Evolutionary conservation across 2,329 filamentous ascomycete genomes (phyloP), one percentile per base, ranked within the genome.

Genomic region (Penicillium concentricum): DNA sequence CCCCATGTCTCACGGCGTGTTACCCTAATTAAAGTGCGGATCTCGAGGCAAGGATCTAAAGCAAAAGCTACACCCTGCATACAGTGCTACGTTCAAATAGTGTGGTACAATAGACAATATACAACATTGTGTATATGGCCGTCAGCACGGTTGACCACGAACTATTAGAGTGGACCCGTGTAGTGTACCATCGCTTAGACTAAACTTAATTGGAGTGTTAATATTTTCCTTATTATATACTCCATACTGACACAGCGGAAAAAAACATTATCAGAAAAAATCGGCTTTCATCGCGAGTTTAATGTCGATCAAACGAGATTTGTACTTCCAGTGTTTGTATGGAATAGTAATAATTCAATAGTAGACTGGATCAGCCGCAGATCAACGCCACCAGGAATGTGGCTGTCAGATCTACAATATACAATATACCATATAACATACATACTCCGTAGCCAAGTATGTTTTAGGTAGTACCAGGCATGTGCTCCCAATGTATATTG

Each of bases 101-200:
- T 18, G 26, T 32, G n/a, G 9, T 32, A n/a, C 13, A 34, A 26
- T 34, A 37, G 20, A 51, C 5, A 2, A 28, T 16, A 18, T 13
- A 9, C 30, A 34, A 12, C 5, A 35, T 32, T 32, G 30, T 35
- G 15, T 35, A 16, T 50, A 58, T 62, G 48, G 57, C 57, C 58
- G 58, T 60, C 60, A 62, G 56, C 59, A n/a, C 44, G 57, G 59
- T 58, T 57, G 45, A 51, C 54, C 42, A 51, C 37, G 58, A 64
- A 60, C 60, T 52, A 52, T 39, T 28, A 8, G 35, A 42, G 62
- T 64, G 63, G 62, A 61, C 54, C 54, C 48, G 20, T 52, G 39
- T 53, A 37, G 37, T n/a, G 35, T 48, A 42, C 13, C 22, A 28
- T 49, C 37, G 6, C 35, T 20, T 38, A 26, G 15, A 28, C 13